Evolutionary conservation across 1,284 basidiomycete genomes (phyloP).

Genomic region (Leccinum huronense): DNA sequence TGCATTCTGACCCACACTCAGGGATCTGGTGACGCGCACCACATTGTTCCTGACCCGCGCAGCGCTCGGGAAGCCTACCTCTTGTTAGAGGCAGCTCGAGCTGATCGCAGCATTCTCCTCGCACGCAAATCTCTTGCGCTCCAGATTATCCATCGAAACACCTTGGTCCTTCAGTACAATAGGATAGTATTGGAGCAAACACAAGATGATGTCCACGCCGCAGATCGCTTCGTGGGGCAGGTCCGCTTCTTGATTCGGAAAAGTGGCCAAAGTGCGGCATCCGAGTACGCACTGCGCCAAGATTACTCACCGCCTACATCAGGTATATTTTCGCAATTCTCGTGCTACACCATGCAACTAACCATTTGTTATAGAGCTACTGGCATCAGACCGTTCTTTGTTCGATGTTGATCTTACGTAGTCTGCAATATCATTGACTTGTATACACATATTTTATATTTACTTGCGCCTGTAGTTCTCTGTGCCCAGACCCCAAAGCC

Average conservation of each 20-base stretch:
- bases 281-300: neutral
- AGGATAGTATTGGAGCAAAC: neutral
- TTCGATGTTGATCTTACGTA: no score
- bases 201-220: neutral
- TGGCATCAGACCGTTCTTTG: neutral
- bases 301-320: neutral
- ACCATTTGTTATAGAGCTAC: neutral
- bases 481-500: no score
- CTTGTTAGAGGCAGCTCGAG: neutral
- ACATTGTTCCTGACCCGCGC: neutral
- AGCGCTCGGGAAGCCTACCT: neutral
- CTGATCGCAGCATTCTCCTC: neutral
- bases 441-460: no score
- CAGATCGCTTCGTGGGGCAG: neutral
- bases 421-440: no score
- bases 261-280: neutral
- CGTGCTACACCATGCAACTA: neutral
- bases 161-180: neutral
- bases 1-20: neutral
- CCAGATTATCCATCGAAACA: neutral
- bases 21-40: neutral
- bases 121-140: neutral
- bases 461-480: no score
- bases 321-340: neutral
- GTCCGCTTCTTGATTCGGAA: neutral